Evolutionary conservation across 2,329 filamentous ascomycete species (phyloP).

Genomic region (Teratosphaeria viscida): DNA sequence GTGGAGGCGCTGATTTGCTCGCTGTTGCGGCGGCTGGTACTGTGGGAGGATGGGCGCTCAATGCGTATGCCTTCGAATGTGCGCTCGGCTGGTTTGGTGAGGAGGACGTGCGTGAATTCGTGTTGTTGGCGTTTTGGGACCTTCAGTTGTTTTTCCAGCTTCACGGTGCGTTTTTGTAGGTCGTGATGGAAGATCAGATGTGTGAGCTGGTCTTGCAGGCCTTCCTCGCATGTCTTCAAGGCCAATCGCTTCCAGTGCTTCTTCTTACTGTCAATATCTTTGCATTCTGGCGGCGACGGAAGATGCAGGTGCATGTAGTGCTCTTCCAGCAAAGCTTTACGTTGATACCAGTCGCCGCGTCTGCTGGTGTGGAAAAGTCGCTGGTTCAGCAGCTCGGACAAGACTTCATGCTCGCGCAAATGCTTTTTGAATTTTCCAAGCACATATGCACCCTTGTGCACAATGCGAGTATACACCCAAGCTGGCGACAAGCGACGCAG

Average conservation of each 20-base stretch:
- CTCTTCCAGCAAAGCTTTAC: slow-evolving; percentile 87
- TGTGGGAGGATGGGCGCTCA: slow-evolving; percentile 25
- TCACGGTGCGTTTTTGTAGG: slow-evolving; percentile 83
- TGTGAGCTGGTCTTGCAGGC: slow-evolving; percentile 76
- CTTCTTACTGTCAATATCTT: slow-evolving; percentile 53
- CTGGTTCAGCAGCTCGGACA: slow-evolving; percentile 68
- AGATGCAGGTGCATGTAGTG: slow-evolving; percentile 72
- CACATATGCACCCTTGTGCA: slow-evolving; percentile 75
- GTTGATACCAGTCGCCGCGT: slow-evolving; percentile 88
- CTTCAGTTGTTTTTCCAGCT: slow-evolving; percentile 75
- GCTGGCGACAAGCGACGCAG: slow-evolving; percentile 80
- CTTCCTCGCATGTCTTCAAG: slow-evolving; percentile 70
- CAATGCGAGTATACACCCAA: slow-evolving; percentile 85
- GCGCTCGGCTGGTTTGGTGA: slow-evolving; percentile 66
- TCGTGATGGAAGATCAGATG: slow-evolving; percentile 92
- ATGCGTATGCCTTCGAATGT: slow-evolving; percentile 69
- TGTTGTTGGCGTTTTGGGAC: slow-evolving; percentile 80
- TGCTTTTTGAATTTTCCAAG: slow-evolving; percentile 77
- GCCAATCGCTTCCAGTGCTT: slow-evolving; percentile 74
- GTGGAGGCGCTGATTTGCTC: slow-evolving; percentile 21
- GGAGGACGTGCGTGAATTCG: slow-evolving; percentile 76
- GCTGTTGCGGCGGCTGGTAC: slow-evolving; percentile 18
- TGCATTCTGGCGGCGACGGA: slow-evolving; percentile 32
- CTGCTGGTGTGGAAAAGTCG: slow-evolving; percentile 74
- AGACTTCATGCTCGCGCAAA: slow-evolving; percentile 60